phyloP scores from a whole-genome alignment of 2,329 filamentous ascomycete species.

The Didymosphaeria variabile region DNA sequence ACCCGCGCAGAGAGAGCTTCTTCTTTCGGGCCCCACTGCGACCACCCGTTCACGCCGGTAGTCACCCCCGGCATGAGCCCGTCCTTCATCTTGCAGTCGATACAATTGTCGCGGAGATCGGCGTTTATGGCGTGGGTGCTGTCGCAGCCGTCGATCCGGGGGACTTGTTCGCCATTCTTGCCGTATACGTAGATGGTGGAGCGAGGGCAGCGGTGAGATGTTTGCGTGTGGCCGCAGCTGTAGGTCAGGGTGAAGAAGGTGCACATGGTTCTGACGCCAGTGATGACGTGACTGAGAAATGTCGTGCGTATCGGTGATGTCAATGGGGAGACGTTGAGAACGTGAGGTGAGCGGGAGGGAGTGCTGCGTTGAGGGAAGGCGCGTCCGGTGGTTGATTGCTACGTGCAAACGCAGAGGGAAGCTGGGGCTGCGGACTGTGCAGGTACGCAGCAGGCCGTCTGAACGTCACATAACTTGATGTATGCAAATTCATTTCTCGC shows the following conservation, averaged over 20 bases:
- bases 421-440: neutral
- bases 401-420: neutral
- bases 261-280: slow-evolving; percentile 17
- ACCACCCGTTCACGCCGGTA: slow-evolving; percentile 13
- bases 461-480: neutral
- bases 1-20: neutral
- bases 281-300: neutral
- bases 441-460: neutral
- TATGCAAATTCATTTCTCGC: neutral
- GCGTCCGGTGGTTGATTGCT: neutral
- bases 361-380: neutral
- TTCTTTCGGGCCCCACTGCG: slow-evolving; percentile 8
- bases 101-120: slow-evolving; percentile 13
- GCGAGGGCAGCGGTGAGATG: slow-evolving; percentile 18
- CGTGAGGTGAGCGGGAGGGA: neutral
- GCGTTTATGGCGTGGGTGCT: neutral
- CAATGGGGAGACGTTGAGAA: neutral
- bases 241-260: slow-evolving; percentile 22
- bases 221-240: slow-evolving; percentile 15
- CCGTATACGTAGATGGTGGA: neutral
- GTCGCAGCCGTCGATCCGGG: slow-evolving; percentile 2
- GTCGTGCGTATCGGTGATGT: neutral
- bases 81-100: slow-evolving; percentile 14
- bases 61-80: slow-evolving; percentile 11
- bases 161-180: neutral